These are phyloP conservation scores for Macrolepiota albuminosa DNA, from an alignment of 768 basidiomycete species.

Conservation along the genomic window DNA sequence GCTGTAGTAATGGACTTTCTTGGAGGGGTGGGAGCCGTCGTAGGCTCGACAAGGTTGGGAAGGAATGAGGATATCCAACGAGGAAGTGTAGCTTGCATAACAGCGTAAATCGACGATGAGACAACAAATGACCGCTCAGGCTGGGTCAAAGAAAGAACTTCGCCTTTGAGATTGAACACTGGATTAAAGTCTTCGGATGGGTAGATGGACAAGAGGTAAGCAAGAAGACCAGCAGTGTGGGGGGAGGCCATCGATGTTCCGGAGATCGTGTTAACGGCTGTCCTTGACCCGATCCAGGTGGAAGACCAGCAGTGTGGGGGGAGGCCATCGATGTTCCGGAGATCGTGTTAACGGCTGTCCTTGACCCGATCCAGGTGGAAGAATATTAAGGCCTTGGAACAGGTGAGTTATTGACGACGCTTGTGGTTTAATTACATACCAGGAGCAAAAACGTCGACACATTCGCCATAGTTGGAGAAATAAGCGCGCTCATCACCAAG, in stretches of 20 bases:
- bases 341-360: constrained; percentile 61
- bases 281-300: constrained; percentile 67
- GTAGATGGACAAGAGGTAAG: constrained; percentile 90
- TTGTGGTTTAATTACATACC: constrained; percentile 31
- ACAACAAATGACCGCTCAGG: constrained; percentile 27
- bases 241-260: constrained; percentile 96
- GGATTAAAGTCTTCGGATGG: constrained; percentile 64
- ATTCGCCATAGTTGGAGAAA: constrained; percentile 89
- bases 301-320: constrained; percentile 93
- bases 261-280: constrained; percentile 70
- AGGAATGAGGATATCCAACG: constrained; percentile 53
- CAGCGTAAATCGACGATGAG: constrained; percentile 45
- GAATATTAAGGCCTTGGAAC: constrained; percentile 68
- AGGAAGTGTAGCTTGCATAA: constrained; percentile 54
- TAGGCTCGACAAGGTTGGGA: constrained; percentile 40
- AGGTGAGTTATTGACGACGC: background rate
- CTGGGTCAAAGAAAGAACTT: constrained; percentile 28
- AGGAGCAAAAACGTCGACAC: constrained; percentile 92
- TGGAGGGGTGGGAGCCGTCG: constrained; percentile 38
- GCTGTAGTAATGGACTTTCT: constrained; percentile 48
- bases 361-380: constrained; percentile 74
- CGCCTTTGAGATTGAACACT: constrained; percentile 29
- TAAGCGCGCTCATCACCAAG: constrained; percentile 78
- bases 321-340: constrained; percentile 95
- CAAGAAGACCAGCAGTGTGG: constrained; percentile 84